Conservation (phyloP, 306 rosid species). For the Cicer cuneatum region DNA sequence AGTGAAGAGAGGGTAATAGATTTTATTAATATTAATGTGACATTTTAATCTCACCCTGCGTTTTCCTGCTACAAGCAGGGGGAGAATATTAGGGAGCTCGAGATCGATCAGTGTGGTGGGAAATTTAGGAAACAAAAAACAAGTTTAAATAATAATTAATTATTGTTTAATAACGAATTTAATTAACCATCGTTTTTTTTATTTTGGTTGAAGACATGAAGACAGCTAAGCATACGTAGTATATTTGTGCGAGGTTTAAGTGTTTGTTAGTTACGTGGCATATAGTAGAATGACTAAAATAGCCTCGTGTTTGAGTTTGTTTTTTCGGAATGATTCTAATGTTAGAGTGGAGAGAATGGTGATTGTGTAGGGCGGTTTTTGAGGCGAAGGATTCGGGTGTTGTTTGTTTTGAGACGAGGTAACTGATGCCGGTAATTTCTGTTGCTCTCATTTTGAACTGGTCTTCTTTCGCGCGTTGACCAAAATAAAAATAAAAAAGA, state of each 20-base stretch:
- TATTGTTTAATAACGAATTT: neutral
- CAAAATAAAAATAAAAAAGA: neutral
- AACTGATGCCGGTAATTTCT: neutral
- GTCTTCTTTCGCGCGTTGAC: neutral
- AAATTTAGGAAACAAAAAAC: neutral
- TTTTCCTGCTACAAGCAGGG: conserved; percentile 25
- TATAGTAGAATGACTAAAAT: conserved; percentile 1
- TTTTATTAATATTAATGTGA: neutral
- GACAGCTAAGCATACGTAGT: neutral
- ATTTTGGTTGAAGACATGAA: neutral
- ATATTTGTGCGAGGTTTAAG: neutral
- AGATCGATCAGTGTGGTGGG: neutral
- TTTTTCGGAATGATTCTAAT: neutral
- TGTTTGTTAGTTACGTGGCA: neutral
- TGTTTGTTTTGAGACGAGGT: neutral
- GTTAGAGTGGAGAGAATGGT: neutral
- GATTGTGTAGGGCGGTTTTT: neutral
- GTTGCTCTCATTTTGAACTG: conserved; percentile 17
- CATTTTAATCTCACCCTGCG: conserved; percentile 5
- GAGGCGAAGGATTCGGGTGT: conserved; percentile 9
- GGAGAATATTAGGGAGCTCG: neutral
- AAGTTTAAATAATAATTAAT: conserved; percentile 10
- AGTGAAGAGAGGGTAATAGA: neutral
- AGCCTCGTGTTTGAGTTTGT: neutral
- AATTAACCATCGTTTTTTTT: neutral